These are phyloP conservation scores for Lactarius akahatsu DNA, from an alignment of 768 basidiomycete genomes.

Conservation along the genomic window DNA sequence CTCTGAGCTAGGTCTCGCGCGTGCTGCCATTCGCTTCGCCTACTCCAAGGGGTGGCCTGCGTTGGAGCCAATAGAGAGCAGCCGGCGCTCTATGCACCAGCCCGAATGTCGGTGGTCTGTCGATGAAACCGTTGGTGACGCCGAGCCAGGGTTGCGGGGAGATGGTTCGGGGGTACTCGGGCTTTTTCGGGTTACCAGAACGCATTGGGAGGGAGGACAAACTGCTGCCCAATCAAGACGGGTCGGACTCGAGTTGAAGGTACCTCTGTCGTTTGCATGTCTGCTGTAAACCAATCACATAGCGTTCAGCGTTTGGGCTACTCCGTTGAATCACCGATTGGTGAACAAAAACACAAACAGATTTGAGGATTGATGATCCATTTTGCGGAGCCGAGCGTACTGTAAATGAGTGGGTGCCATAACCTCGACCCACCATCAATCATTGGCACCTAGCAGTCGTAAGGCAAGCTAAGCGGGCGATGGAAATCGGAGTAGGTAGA, in stretches of 20 bases:
- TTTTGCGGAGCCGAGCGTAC: too few relatives aligned
- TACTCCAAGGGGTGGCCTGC: not conserved
- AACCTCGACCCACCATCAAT: not conserved
- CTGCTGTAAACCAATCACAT: not conserved
- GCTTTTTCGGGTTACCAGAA: not conserved
- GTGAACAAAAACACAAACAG: not conserved
- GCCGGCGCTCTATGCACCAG: not conserved
- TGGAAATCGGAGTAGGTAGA: not conserved
- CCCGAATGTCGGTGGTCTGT: not conserved
- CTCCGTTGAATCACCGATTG: not conserved
- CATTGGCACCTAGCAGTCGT: not conserved
- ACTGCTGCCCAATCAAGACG: not conserved
- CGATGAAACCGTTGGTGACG: not conserved
- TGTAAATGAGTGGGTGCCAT: not conserved
- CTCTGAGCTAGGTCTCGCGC: not conserved
- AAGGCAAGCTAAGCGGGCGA: not conserved
- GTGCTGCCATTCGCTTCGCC: not conserved
- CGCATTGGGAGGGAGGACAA: not conserved
- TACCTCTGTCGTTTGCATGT: not conserved
- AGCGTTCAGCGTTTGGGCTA: not conserved
- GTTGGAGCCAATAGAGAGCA: not conserved
- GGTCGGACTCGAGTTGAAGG: not conserved
- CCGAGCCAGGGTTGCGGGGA: not conserved
- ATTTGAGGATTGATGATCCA: not conserved
- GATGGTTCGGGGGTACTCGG: not conserved